Evolutionary conservation across 2,329 filamentous ascomycete species (phyloP).

Genomic region (Orbilia oligospora): DNA sequence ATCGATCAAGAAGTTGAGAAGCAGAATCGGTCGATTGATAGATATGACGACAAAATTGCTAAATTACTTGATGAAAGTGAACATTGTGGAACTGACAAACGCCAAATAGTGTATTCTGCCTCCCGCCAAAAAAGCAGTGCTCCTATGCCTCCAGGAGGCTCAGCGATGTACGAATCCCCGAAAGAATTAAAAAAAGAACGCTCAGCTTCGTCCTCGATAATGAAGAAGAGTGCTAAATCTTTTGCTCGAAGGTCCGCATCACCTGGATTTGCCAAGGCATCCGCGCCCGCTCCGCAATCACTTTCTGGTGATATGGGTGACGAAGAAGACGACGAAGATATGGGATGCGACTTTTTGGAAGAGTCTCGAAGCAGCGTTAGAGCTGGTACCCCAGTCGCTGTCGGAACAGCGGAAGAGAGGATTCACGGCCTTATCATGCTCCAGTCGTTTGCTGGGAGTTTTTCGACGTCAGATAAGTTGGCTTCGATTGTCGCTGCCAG

Average conservation of each 20-base stretch:
- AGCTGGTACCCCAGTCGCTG: neutral
- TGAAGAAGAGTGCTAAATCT: conserved; percentile 9
- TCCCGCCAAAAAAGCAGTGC: too few relatives aligned
- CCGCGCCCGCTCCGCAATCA: too few relatives aligned
- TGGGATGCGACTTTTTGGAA: conserved; percentile 1
- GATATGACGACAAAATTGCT: neutral
- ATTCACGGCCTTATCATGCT: conserved; percentile 57
- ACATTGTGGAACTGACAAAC: neutral
- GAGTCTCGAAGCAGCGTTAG: neutral
- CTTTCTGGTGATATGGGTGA: neutral
- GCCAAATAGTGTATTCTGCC: too few relatives aligned
- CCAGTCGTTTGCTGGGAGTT: conserved; percentile 53
- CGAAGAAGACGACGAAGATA: conserved; percentile 13
- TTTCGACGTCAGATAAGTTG: conserved; percentile 4
- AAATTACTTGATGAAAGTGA: neutral
- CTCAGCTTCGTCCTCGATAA: neutral
- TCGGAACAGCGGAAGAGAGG: conserved; percentile 40
- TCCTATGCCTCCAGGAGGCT: neutral
- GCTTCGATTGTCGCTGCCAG: conserved; percentile 31
- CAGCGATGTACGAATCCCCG: neutral
- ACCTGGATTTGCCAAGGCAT: neutral
- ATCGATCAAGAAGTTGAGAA: neutral
- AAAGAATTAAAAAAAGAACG: neutral
- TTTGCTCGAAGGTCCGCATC: neutral
- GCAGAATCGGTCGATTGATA: neutral